A percentile compares a stretch with the other conserved stretches of the same genome.
phyloP scores from a whole-genome alignment of 371 early-diverging fungal genomes.

The Mucor circinelloides region DNA sequence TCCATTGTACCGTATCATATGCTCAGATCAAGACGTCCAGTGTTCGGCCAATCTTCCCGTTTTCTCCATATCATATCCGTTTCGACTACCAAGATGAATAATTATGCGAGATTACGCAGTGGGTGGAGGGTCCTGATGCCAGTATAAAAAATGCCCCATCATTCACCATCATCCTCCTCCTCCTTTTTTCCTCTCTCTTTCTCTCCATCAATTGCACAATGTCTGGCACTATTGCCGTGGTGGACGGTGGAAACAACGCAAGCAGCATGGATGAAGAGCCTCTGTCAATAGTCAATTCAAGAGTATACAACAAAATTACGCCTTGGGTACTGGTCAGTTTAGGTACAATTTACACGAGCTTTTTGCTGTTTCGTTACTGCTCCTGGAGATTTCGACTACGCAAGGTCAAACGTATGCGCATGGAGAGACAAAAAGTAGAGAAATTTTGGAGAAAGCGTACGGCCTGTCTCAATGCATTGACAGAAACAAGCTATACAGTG shows the following conservation, averaged over 20 bases:
- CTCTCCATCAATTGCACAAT: not conserved
- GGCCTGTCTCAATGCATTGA: not conserved
- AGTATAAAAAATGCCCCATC: not conserved
- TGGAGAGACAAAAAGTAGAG: not conserved
- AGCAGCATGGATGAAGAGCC: not conserved
- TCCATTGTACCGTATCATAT: not conserved
- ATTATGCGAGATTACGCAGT: constrained; percentile 5
- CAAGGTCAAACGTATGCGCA: not conserved
- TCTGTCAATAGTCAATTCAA: not conserved
- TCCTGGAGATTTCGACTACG: constrained; percentile 2
- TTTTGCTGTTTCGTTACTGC: not conserved
- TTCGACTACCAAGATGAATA: not conserved
- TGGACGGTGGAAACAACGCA: not conserved
- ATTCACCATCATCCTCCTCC: not conserved
- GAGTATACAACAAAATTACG: not conserved
- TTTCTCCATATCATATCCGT: not conserved
- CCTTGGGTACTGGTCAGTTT: not conserved
- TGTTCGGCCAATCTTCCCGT: not conserved
- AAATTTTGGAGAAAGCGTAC: not conserved
- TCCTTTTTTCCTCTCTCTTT: no score
- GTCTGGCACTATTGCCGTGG: not conserved
- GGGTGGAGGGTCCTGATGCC: not conserved
- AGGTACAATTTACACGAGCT: not conserved
- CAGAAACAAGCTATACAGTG: not conserved
- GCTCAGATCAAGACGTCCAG: not conserved